Conservation (phyloP, 345 rosid species). For the Eutrema heterophyllum region DNA sequence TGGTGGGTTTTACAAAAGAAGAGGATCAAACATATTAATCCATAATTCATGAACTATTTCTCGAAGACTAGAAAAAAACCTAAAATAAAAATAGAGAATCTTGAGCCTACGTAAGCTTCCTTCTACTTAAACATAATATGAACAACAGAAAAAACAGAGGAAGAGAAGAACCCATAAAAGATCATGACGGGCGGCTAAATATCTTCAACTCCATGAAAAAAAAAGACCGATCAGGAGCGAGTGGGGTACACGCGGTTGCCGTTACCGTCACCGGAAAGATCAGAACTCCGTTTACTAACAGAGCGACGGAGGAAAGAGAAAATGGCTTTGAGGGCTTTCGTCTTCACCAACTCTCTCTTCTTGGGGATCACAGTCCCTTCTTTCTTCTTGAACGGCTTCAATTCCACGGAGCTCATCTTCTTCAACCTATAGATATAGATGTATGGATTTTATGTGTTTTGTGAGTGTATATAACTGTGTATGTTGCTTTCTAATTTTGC, state of each 20-base stretch:
- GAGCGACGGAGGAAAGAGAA: background rate
- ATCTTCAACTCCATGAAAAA: background rate
- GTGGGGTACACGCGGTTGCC: slow-evolving; percentile 14
- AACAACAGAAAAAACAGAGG: background rate
- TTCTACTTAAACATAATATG: background rate
- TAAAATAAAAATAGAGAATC: background rate
- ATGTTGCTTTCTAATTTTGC: background rate
- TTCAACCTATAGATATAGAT: background rate
- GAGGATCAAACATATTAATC: background rate
- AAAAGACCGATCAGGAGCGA: background rate
- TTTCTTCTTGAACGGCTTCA: slow-evolving; percentile 34
- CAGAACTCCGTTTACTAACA: background rate
- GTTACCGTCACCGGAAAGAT: background rate
- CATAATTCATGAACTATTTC: background rate
- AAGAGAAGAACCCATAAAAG: background rate
- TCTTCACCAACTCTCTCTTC: slow-evolving; percentile 43
- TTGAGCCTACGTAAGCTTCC: background rate
- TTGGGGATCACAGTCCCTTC: slow-evolving; percentile 38
- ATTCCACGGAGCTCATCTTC: background rate
- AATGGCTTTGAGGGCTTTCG: slow-evolving; percentile 28
- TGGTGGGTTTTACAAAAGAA: background rate
- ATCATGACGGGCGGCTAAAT: slow-evolving; percentile 5
- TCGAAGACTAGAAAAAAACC: background rate
- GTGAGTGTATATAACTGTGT: background rate
- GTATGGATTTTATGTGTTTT: background rate